Base-by-base conservation (phyloP, 2,329 filamentous ascomycete genomes). In the Diaporthe sp. region DNA sequence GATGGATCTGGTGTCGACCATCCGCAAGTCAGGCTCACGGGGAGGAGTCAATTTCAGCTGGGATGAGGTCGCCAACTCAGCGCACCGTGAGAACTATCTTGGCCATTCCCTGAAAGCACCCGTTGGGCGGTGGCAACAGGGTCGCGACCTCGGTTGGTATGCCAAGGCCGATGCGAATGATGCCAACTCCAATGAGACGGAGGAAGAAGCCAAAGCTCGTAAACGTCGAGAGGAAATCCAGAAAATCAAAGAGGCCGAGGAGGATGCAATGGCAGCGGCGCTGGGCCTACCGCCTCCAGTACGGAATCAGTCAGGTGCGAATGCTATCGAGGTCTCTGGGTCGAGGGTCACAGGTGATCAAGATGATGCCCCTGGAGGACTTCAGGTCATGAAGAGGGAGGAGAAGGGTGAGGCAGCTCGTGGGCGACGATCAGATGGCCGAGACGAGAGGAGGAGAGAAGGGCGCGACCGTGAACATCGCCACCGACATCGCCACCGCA, bases 1-100 rank as follows among this genome's bases (percentile, higher is more conserved):
- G 6, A 98, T 99, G 97, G 97, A 99, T 89, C 90, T 99, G 72
- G 91, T 98, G 72, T 94, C 96, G 75, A 95, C 94, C 55, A 93
- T 99, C 76, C 95, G 96, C 81, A 98, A 99, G 85, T 86, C 89
- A 25, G 96, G 97, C 83, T 97, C 95, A 80, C 93, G 97, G 78
- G 97, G 97, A 81, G 97, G 97, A 82, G 94, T 94, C 84, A 95
- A 98, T 84, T 99, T 99, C 87, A 96, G 93, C 85, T 98, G 97
- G 97, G 94, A 96, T 78, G 95, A 98, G 79, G 96, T 99, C 81
- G 93, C 96, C 82, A 92, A 88, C 77, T 97, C 95, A 67, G 86
- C 90, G 30, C 96, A 98, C 81, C 95, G 97, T 83, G 96, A 99
- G 84, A 98, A 92, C 80, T 93, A 92, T 83, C 93, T 98, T 10